Evolutionary conservation across 148 eudicot genomes (phyloP), one percentile per base, ranked within the genome.

Genomic region (Camellia granthamiana): DNA sequence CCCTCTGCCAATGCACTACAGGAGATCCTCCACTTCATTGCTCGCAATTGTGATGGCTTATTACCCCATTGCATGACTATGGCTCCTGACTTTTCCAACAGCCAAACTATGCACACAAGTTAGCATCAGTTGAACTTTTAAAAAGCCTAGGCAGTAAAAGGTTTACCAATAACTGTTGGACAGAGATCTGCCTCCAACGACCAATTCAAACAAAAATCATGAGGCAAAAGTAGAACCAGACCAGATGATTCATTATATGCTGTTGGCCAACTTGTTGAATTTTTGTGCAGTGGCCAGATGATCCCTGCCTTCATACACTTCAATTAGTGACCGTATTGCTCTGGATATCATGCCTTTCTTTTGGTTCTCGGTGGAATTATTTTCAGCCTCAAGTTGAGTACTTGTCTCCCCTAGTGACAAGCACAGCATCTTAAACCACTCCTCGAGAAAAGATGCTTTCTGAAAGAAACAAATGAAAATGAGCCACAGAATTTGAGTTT

Each of bases 381-480:
- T 76, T 78, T 86, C 90, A 64, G 44, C 77, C 76, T 77, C 92
- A 47, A 56, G 78, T 67, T 58, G 82, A 75, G 67, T 69, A 76
- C 66, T 77, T 43, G 82, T 78, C 70, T 84, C 85, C 78, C 87
- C 89, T 64, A 93, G 83, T 78, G 92, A 91, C 19, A 85, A 81
- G 79, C 92, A 88, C 55, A 93, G 74, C 52, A 52, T 78, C 73
- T 79, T 84, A 23, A 95, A 81, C 98, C 97, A 95, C 72, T 80
- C 83, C 83, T 93, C 97, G 18, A 93, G 78, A 85, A 95, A 93
- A 30, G 90, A 81, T 56, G 92, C 88, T 92, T 95, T 95, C 97
- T 95, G 84, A 42, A 77, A 8, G 74, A 76, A 52, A 81, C 69
- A 81, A 75, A 41, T 42, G 67, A 69, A 70, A 47, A 80, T 72